phyloP scores from a whole-genome alignment of 768 basidiomycete species.

The Mrakia blollopis region DNA sequence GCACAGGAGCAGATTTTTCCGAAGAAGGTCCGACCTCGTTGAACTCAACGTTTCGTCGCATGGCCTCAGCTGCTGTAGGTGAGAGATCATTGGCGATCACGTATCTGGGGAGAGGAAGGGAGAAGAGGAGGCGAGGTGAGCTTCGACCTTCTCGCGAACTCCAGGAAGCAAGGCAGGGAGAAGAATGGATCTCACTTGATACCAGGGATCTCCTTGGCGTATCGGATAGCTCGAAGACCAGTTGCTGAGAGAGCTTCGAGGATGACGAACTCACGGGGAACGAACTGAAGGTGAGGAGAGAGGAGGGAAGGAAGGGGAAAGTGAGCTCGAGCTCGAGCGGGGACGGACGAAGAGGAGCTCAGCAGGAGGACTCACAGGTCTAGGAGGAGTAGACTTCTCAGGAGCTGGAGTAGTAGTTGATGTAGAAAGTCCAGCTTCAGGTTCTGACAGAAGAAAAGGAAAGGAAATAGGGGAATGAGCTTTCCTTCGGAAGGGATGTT shows the following conservation, averaged over 20 bases:
- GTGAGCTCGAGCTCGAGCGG: not conserved
- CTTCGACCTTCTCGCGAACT: not conserved
- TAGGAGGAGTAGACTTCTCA: not conserved
- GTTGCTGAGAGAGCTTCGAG: conserved; percentile 95
- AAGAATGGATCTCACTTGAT: conserved; percentile 59
- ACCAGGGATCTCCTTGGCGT: conserved; percentile 92
- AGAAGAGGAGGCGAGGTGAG: not conserved
- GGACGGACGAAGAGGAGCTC: not conserved
- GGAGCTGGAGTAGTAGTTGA: not conserved
- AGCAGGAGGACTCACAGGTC: not conserved
- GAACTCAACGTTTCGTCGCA: conserved; percentile 74
- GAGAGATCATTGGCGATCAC: conserved; percentile 94
- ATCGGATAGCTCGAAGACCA: conserved; percentile 89
- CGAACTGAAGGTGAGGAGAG: conserved; percentile 47
- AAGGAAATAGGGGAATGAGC: not conserved
- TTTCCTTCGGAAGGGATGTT: not conserved
- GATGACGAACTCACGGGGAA: conserved; percentile 64
- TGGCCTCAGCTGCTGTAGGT: conserved; percentile 71
- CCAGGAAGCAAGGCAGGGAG: not conserved
- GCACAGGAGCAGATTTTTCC: conserved; percentile 37
- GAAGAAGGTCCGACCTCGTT: conserved; percentile 57
- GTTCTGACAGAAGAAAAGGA: not conserved
- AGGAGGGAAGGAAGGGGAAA: not conserved
- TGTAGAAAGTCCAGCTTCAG: conserved; percentile 1
- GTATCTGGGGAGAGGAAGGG: conserved; percentile 52